phyloP scores from a whole-genome alignment of 2,329 filamentous ascomycete genomes.

The Colletotrichum kahawae region DNA sequence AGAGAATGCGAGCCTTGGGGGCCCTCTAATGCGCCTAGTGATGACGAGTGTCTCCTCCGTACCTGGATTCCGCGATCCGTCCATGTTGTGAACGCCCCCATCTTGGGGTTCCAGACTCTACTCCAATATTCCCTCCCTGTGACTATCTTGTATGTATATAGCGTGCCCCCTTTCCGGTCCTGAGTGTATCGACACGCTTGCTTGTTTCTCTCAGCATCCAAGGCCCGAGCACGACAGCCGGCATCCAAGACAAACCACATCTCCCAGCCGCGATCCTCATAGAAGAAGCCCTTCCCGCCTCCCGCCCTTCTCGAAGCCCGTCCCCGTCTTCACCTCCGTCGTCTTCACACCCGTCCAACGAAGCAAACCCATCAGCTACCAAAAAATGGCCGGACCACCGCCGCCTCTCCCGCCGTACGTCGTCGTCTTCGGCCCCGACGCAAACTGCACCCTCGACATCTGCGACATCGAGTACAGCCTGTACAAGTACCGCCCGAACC shows the following conservation, averaged over 20 bases:
- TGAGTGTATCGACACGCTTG: background rate
- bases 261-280: background rate
- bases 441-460: conserved; percentile 54
- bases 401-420: conserved; percentile 18
- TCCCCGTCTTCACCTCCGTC: background rate
- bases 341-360: background rate
- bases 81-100: background rate
- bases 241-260: background rate
- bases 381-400: conserved; percentile 26
- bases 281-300: background rate
- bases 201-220: background rate
- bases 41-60: background rate
- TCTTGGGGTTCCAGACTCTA: background rate
- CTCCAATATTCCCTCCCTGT: background rate
- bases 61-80: background rate
- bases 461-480: conserved; percentile 51
- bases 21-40: background rate
- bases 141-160: background rate
- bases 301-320: background rate
- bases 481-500: conserved; percentile 50
- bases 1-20: background rate
- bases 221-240: background rate
- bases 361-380: background rate
- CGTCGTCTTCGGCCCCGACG: conserved; percentile 47
- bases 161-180: background rate